A percentile compares a stretch with the other conserved stretches of the same genome.
Conservation (phyloP, 2,329 filamentous ascomycete genomes). For the Alternaria panax region DNA sequence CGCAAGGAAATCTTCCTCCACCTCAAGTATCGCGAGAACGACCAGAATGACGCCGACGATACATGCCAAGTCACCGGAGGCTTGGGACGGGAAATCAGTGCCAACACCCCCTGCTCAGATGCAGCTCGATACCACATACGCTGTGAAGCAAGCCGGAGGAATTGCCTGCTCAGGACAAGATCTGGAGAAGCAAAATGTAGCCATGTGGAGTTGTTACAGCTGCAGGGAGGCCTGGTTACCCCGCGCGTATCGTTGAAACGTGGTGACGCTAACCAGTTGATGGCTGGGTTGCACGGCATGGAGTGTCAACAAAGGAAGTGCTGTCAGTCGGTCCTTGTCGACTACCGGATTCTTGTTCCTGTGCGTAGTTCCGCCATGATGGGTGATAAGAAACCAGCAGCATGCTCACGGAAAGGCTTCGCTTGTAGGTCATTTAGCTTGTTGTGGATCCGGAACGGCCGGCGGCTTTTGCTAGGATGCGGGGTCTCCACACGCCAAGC, state of each 20-base stretch:
- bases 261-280: conserved; percentile 11
- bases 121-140: conserved; percentile 11
- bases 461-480: conserved; percentile 25
- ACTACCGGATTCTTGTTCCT: conserved; percentile 11
- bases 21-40: not conserved
- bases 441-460: conserved; percentile 17
- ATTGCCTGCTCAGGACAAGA: conserved; percentile 10
- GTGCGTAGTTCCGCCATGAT: conserved; percentile 12
- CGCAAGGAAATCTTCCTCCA: not conserved
- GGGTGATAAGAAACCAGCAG: conserved; percentile 16
- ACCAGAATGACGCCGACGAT: conserved; percentile 5
- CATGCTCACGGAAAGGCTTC: conserved; percentile 9
- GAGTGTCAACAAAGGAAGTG: conserved; percentile 18
- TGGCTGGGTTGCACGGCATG: conserved; percentile 7
- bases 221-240: conserved; percentile 6
- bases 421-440: conserved; percentile 21
- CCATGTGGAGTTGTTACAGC: conserved; percentile 4
- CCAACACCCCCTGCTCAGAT: conserved; percentile 8
- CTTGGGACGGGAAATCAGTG: conserved; percentile 9
- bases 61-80: conserved; percentile 12
- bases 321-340: conserved; percentile 6
- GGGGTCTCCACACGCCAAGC: conserved; percentile 43
- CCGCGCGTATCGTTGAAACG: conserved; percentile 12
- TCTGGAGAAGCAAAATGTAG: not conserved
- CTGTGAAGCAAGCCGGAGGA: conserved; percentile 8